Conservation (phyloP, 768 basidiomycete genomes). For the Pisolithus marmoratus region DNA sequence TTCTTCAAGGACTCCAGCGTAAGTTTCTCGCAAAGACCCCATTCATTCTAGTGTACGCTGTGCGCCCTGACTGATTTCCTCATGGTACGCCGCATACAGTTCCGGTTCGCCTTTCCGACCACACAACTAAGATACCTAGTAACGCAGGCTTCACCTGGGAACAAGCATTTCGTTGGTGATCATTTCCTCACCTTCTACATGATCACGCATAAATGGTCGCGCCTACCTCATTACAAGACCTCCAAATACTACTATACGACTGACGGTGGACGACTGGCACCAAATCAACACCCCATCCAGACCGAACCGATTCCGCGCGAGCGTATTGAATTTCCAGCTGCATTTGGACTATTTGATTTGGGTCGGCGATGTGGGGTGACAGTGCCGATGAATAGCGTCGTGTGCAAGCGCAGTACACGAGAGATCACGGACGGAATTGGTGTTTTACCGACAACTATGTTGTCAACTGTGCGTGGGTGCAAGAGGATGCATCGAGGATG, state of each 20-base stretch:
- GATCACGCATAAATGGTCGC: slow-evolving; percentile 73
- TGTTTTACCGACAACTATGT: slow-evolving; percentile 76
- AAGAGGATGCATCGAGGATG: slow-evolving; percentile 68
- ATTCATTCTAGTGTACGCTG: background rate
- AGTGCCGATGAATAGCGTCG: slow-evolving; percentile 51
- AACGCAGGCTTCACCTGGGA: slow-evolving; percentile 95
- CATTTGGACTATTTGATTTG: slow-evolving; percentile 82
- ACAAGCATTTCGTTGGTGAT: slow-evolving; percentile 50
- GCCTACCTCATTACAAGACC: slow-evolving; percentile 79
- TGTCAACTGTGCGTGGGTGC: slow-evolving; percentile 86
- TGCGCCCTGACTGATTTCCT: background rate
- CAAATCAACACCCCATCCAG: slow-evolving; percentile 49
- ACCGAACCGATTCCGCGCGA: slow-evolving; percentile 75
- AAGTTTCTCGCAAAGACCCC: slow-evolving; percentile 11
- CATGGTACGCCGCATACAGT: slow-evolving; percentile 51
- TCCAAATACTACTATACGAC: slow-evolving; percentile 73
- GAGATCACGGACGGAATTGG: slow-evolving; percentile 79
- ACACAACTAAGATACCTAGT: slow-evolving; percentile 88
- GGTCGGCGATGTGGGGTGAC: slow-evolving; percentile 62
- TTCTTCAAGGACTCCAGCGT: slow-evolving; percentile 84
- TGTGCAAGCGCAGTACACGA: slow-evolving; percentile 68
- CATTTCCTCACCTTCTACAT: slow-evolving; percentile 82
- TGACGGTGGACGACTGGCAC: slow-evolving; percentile 77
- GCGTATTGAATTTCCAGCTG: slow-evolving; percentile 85
- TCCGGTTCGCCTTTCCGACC: slow-evolving; percentile 71